phyloP scores from a whole-genome alignment of 805 yeast species.

The Candida alai region DNA sequence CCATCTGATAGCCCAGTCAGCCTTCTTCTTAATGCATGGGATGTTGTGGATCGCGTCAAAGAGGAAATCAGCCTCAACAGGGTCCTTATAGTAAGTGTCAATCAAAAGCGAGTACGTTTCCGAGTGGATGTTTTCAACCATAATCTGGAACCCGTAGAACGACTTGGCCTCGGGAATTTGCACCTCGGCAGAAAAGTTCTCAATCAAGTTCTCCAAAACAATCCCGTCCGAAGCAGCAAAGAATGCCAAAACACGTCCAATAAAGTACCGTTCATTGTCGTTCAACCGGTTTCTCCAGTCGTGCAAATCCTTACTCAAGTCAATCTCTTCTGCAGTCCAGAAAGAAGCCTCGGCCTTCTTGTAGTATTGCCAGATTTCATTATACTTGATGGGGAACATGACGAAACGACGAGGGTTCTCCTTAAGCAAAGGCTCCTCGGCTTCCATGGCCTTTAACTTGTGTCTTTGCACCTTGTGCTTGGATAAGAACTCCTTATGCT shows the following conservation, averaged over 20 bases:
- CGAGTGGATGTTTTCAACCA: constrained; percentile 99
- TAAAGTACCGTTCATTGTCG: constrained; percentile 88
- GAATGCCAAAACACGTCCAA: constrained; percentile 92
- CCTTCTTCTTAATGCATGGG: constrained; percentile 95
- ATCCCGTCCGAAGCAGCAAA: constrained; percentile 99
- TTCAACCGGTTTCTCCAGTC: constrained; percentile 92
- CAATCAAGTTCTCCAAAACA: constrained; percentile 95
- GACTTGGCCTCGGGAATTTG: constrained; percentile 97
- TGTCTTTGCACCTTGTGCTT: constrained; percentile 71
- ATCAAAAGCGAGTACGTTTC: constrained; percentile 94
- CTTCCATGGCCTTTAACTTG: constrained; percentile 67
- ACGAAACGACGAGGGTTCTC: constrained; percentile 91
- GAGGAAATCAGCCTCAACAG: constrained; percentile 83
- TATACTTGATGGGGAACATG: constrained; percentile 92
- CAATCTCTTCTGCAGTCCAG: constrained; percentile 99
- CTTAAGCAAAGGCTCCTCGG: constrained; percentile 80
- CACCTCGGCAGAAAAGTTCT: constrained; percentile 95
- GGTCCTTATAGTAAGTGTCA: constrained; percentile 94
- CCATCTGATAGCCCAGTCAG: constrained; percentile 99
- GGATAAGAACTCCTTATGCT: constrained; percentile 54
- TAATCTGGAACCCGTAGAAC: constrained; percentile 98
- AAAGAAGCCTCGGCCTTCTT: constrained; percentile 99
- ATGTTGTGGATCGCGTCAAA: constrained; percentile 95
- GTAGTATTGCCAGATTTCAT: constrained; percentile 98
- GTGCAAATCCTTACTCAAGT: constrained; percentile 81